Evolutionary conservation across 805 yeast genomes (phyloP).

Genomic region (Spathaspora gorwiae): DNA sequence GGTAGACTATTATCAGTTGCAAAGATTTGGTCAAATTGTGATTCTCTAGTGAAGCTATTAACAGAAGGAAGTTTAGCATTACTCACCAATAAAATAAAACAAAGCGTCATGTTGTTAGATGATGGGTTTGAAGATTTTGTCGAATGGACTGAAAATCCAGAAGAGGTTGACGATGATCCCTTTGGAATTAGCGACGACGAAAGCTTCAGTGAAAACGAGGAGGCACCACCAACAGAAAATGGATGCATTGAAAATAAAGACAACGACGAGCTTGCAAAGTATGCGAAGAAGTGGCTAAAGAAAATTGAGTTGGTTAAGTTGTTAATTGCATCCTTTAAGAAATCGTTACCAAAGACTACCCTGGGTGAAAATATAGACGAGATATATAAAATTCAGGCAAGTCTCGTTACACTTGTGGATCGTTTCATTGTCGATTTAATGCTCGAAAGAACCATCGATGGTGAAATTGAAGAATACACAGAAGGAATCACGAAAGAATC

Average conservation of each 20-base stretch:
- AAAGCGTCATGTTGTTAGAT: slow-evolving; percentile 36
- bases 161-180: slow-evolving; percentile 43
- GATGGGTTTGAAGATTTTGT: slow-evolving; percentile 66
- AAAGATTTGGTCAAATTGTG: slow-evolving; percentile 68
- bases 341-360: slow-evolving; percentile 48
- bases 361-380: slow-evolving; percentile 44
- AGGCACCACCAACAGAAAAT: slow-evolving; percentile 19
- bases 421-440: slow-evolving; percentile 55
- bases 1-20: slow-evolving; percentile 59
- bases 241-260: slow-evolving; percentile 11
- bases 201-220: slow-evolving; percentile 22
- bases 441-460: slow-evolving; percentile 41
- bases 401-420: slow-evolving; percentile 48
- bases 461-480: slow-evolving; percentile 25
- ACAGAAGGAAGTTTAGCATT: slow-evolving; percentile 51
- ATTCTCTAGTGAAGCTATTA: slow-evolving; percentile 37
- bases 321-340: slow-evolving; percentile 52
- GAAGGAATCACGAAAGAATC: slow-evolving; percentile 22
- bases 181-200: slow-evolving; percentile 43
- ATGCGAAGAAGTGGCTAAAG: slow-evolving; percentile 46
- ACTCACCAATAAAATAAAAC: slow-evolving; percentile 43
- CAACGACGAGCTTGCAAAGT: slow-evolving; percentile 28
- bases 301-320: slow-evolving; percentile 56
- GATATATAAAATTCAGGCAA: slow-evolving; percentile 39
- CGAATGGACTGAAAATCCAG: slow-evolving; percentile 67